Evolutionary conservation across 2,329 filamentous ascomycete species (phyloP).

Genomic region (Albophoma yamanashiensis): DNA sequence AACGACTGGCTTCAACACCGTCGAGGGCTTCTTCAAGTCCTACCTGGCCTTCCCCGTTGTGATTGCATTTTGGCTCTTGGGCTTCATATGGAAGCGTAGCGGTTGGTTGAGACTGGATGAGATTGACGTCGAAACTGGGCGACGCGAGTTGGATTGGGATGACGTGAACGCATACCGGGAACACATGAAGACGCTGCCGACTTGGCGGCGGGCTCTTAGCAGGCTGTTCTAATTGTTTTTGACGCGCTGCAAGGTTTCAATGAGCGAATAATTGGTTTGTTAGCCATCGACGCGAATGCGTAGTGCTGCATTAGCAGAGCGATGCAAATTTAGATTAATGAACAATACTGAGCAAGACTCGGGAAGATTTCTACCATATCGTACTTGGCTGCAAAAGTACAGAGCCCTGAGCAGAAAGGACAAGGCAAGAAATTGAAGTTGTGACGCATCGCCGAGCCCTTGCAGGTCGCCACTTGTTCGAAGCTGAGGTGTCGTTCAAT

Average conservation of each 20-base stretch:
- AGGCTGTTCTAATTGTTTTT: not conserved
- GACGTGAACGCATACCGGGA: slow-evolving; percentile 7
- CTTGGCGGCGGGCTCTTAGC: slow-evolving; percentile 7
- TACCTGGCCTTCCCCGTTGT: slow-evolving; percentile 44
- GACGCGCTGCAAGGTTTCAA: not conserved
- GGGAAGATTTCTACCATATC: too few species aligned
- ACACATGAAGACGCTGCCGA: slow-evolving; percentile 4
- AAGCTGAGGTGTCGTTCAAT: too few species aligned
- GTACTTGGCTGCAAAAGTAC: not conserved
- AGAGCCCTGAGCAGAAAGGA: not conserved
- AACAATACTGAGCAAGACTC: not conserved
- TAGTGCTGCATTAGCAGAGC: not conserved
- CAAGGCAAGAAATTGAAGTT: too few species aligned
- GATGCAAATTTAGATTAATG: not conserved
- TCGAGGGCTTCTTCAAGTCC: slow-evolving; percentile 40
- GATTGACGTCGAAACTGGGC: slow-evolving; percentile 58
- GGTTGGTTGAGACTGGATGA: slow-evolving; percentile 47
- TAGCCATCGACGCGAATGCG: not conserved
- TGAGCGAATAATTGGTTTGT: not conserved
- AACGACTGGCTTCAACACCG: slow-evolving; percentile 20
- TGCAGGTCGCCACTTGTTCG: too few species aligned
- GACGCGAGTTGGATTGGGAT: slow-evolving; percentile 38
- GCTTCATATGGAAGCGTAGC: slow-evolving; percentile 54
- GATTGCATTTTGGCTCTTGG: slow-evolving; percentile 40
- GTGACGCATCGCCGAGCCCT: too few species aligned